Evolutionary conservation across 331 rosid genomes (phyloP), one percentile per base, ranked within the genome.

Genomic region (Acacia pycnantha): DNA sequence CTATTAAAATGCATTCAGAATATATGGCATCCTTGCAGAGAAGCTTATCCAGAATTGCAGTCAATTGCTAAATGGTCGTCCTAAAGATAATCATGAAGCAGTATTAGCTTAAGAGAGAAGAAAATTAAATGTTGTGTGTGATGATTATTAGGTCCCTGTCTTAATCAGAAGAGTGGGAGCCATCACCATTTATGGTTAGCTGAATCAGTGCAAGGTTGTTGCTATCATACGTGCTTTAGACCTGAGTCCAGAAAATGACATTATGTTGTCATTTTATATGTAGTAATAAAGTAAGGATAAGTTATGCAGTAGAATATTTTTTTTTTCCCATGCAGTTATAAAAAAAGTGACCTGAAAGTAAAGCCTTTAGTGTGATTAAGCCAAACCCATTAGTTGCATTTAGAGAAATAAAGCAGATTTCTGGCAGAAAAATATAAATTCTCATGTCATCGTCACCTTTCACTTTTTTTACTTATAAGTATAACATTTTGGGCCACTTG

Each of bases 121-220:
- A 50, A 51, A 29, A 21, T 19, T 73, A 5, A 51, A 74, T 21
- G 48, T 6, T 53, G 21, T 19, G 18, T 19, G 48, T 21, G 64
- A 33, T 53, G 48, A 53, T 19, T 74, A 31, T 75, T 37, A 56
- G 79, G 66, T 75, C 50, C 67, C 78, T 46, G 41, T 74, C 78
- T 43, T 54, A 19, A 74, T 53, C 68, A 53, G 67, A 31, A 53
- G 24, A 71, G 59, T 26, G 37, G 66, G 66, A 74, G 66, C 67
- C 50, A 53, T 74, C 65, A 10, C 78, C 64, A 56, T 56, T 56
- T 19, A 19, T 53, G 48, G 64, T 53, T 21, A 44, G 61, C 35
- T 54, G 65, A 74, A 74, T 35, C 67, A 53, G 26, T 11, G 31
- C 35, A 74, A 54, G 48, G 67, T 4, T 74, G 50, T 19, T 16